Evolutionary conservation across 2,329 filamentous ascomycete species (phyloP), one percentile per base, ranked within the genome.

Genomic region (Dactylonectria macrodidyma): DNA sequence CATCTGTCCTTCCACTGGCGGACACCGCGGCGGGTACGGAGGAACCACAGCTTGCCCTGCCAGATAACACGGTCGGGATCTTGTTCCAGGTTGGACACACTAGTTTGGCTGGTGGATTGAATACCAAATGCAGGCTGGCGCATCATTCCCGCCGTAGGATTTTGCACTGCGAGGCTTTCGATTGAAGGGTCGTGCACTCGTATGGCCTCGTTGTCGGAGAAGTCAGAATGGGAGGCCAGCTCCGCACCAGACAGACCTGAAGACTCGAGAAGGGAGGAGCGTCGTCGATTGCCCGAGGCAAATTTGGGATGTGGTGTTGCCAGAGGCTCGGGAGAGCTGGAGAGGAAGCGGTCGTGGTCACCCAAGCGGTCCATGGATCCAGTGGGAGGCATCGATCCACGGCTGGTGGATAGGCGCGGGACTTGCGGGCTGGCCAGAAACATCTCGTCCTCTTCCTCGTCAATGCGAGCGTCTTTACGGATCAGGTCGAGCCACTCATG

Each of bases 1-100:
- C 96, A 98, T 66, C 95, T 88, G 75, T 94, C 92, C 85, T 97
- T 98, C 96, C 96, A 99, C 77, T 97, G 93, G 54, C 93, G 91
- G 62, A 99, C 86, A 9, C 95, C 94, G 24, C 92, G 88, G 76
- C 94, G 95, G 69, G 91, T 93, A 75, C 93, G 94, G 64, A 98
- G 88, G 69, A 94, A 90, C 80, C 93, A 93, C 36, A 98, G 89
- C 87, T 94, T 95, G 59, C 95, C 95, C 78, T 98, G 95, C 88
- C 93, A 97, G 51, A 98, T 89, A n/a, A 98, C 92, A 30, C 95
- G 92, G 79, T 97, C 95, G 1, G 92, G 91, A 70, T 96, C 94
- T 62, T 87, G 84, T 62, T 92, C 87, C 47, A 85, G 73, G 66
- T 71, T 75, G 26, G 70, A 80, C 59, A 86, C 89, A 74, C 91